Percentiles rank a stretch among this genome's conserved stretches.
These are phyloP conservation scores for Suillus bovinus DNA, from an alignment of 768 basidiomycete species.

Conservation along the genomic window DNA sequence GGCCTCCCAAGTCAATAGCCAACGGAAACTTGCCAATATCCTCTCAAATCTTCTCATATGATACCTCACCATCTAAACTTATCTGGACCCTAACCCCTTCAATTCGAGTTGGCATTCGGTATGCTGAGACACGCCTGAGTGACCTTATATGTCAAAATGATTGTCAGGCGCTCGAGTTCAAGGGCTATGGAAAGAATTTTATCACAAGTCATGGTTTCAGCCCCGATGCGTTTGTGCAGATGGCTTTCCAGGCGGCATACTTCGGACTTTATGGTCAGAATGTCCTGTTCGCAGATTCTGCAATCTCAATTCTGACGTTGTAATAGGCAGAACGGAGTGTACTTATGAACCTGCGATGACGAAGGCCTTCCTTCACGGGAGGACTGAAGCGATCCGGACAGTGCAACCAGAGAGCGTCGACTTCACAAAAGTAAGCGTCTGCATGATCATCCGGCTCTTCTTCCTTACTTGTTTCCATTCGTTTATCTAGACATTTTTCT, in stretches of 20 bases:
- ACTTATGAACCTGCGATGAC: slow-evolving; percentile 99
- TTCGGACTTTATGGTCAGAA: slow-evolving; percentile 82
- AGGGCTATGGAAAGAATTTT: slow-evolving; percentile 89
- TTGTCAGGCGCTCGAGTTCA: slow-evolving; percentile 92
- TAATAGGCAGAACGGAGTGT: slow-evolving; percentile 79
- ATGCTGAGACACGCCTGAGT: slow-evolving; percentile 91
- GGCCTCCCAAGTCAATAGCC: slow-evolving; percentile 39
- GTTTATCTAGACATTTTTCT: slow-evolving; percentile 71
- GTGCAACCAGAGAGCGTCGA: slow-evolving; percentile 85
- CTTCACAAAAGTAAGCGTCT: slow-evolving; percentile 69
- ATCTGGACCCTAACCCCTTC: slow-evolving; percentile 91
- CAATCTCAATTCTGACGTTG: not conserved
- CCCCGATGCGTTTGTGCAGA: slow-evolving; percentile 98
- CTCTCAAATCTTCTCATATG: slow-evolving; percentile 28
- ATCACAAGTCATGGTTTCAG: slow-evolving; percentile 94
- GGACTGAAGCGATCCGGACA: slow-evolving; percentile 92
- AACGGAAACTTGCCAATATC: too few species aligned
- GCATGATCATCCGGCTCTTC: not conserved
- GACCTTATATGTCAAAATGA: slow-evolving; percentile 99
- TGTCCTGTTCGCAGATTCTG: not conserved
- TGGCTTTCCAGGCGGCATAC: slow-evolving; percentile 98
- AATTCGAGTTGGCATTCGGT: slow-evolving; percentile 82
- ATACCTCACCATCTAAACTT: slow-evolving; percentile 91
- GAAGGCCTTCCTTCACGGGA: slow-evolving; percentile 90
- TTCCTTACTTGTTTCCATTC: not conserved